Conservation (phyloP, 306 rosid genomes). For the Dryas octopetala region DNA sequence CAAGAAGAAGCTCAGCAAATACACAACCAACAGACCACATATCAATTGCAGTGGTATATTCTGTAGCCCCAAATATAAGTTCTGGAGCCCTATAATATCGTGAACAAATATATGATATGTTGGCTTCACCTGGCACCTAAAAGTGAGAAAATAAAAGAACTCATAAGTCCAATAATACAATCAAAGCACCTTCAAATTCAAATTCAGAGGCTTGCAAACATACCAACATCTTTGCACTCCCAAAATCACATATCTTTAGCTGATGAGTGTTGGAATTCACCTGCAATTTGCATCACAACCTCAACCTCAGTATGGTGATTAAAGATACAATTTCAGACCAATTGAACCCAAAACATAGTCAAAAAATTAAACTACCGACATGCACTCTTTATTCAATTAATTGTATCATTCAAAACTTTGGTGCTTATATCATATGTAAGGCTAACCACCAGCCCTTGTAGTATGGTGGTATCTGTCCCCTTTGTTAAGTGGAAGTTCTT, state of each 20-base stretch:
- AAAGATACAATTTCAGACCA: neutral
- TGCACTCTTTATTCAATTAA: neutral
- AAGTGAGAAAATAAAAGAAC: conserved; percentile 22
- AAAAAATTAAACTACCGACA: neutral
- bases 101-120: conserved; percentile 93
- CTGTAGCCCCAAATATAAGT: conserved; percentile 97
- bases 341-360: neutral
- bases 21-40: conserved; percentile 98
- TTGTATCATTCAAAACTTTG: neutral
- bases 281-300: conserved; percentile 37
- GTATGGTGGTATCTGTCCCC: neutral
- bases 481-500: neutral
- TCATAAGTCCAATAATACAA: conserved; percentile 17
- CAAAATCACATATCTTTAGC: conserved; percentile 91
- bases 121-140: conserved; percentile 93
- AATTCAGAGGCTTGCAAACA: conserved; percentile 13
- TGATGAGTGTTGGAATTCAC: conserved; percentile 84
- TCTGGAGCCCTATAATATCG: conserved; percentile 96
- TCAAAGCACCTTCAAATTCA: conserved; percentile 6
- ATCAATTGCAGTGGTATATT: conserved; percentile 91
- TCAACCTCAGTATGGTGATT: neutral
- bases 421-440: neutral
- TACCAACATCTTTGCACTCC: conserved; percentile 96
- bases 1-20: conserved; percentile 87
- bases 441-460: neutral